Base-by-base conservation (phyloP, 768 basidiomycete genomes). In the Rhodotorula kratochvilovae region DNA sequence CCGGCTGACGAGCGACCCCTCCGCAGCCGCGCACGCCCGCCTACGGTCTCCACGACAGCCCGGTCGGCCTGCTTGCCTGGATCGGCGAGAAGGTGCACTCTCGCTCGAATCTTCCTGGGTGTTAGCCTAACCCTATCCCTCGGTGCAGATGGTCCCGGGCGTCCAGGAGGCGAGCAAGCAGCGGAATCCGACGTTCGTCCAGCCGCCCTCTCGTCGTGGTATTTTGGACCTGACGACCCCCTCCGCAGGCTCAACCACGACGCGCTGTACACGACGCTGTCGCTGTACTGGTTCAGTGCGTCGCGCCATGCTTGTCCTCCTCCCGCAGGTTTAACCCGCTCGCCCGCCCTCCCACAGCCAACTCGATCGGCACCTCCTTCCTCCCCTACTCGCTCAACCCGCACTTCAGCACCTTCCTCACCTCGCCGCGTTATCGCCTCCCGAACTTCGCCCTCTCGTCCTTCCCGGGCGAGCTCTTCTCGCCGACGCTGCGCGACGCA, bases 11-110 rank as follows among this genome's bases (percentile, higher is more conserved):
- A 48, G n/a, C 6, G 29, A 33, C 7, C 31, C 45, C 43, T 48
- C 16, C 15, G 21, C 31, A 61, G 62, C 61, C 68, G n/a, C 71
- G 75, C 29, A 67, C 66, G 1, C 70, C 72, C 1, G 68, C 68
- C 1, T 69, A 76, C 46, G 74, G 46, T 1, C 53, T 73, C 1
- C 67, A 70, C 21, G 67, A 63, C 48, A 53, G 46, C 15, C 77
- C 77, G 2, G 70, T 77, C 33, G 75, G 72, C 0, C 46, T 76
- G 16, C 67, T 77, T 12, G 68, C 71, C 11, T 77, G 75, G 71
- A 76, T 77, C 42, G 75, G 71, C 17, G 73, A 77, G 19, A 77
- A 76, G 70, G 66, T 64, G n/a, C 27, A 46, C 16, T 35, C 39
- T 35, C 36, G 48, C 23, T 3, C 3, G 6, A 11, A 23, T 15